phyloP scores from a whole-genome alignment of 768 basidiomycete genomes.

The Agaricus blazei region DNA sequence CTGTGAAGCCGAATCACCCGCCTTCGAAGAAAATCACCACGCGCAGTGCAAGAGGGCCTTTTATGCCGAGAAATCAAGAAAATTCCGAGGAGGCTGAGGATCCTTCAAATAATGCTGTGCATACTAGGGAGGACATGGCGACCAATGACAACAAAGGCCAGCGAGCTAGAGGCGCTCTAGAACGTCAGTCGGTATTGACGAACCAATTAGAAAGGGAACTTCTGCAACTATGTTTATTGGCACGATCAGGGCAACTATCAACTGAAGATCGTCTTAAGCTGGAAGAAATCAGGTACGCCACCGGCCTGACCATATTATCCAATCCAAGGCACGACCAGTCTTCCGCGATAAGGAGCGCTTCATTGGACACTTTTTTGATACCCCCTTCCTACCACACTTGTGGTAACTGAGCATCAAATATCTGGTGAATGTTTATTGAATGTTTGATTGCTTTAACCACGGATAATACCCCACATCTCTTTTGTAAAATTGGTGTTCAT shows the following conservation, averaged over 20 bases:
- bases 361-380: no score
- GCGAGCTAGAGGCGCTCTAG: neutral
- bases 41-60: neutral
- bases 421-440: no score
- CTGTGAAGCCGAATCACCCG: neutral
- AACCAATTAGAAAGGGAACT: neutral
- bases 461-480: no score
- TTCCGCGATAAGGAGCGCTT: neutral
- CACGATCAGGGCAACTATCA: constrained; percentile 1
- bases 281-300: neutral
- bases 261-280: neutral
- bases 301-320: neutral
- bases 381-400: no score
- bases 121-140: neutral
- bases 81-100: neutral
- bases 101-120: neutral
- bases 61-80: no score
- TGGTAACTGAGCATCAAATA: no score
- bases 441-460: no score
- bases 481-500: no score
- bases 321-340: neutral
- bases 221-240: neutral
- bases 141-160: neutral
- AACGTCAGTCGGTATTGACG: neutral
- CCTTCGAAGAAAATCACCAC: neutral